These are phyloP conservation scores for Picocystis sp. DNA, from an alignment of 163 green algal genomes.

Conservation along the genomic window DNA sequence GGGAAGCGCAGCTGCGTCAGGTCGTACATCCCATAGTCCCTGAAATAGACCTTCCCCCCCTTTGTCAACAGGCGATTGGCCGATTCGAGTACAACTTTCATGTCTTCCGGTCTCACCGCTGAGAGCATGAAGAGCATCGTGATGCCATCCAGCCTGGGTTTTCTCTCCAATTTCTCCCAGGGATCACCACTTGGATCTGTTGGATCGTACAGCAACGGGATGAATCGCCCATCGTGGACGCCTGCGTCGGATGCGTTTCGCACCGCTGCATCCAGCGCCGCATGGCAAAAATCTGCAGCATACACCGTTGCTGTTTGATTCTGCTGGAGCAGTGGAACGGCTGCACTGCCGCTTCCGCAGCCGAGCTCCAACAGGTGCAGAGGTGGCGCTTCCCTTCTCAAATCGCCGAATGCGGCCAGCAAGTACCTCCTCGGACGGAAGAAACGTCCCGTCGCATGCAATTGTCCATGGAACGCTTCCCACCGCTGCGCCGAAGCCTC, in stretches of 20 bases:
- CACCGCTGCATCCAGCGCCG: conserved; percentile 14
- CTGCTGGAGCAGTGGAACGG: conserved; percentile 46
- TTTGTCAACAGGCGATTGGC: conserved; percentile 28
- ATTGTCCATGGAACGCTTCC: not conserved
- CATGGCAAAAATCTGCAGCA: conserved; percentile 27
- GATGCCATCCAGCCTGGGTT: conserved; percentile 17
- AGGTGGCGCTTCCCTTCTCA: conserved; percentile 9
- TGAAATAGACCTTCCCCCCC: conserved; percentile 45
- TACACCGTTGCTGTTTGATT: conserved; percentile 26
- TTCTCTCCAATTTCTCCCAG: not conserved
- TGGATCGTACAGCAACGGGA: conserved; percentile 25
- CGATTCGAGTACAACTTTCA: conserved; percentile 32
- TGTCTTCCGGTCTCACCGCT: conserved; percentile 32
- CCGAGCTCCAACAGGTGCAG: conserved; percentile 51
- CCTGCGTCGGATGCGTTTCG: conserved; percentile 7
- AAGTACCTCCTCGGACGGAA: conserved; percentile 31
- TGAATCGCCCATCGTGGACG: conserved; percentile 10
- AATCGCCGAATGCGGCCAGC: conserved; percentile 42
- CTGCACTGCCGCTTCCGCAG: conserved; percentile 40
- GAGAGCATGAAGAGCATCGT: conserved; percentile 72
- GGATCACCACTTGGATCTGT: conserved; percentile 11
- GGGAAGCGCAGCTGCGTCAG: conserved; percentile 46
- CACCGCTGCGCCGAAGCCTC: not conserved
- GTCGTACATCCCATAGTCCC: conserved; percentile 66
- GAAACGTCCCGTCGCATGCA: conserved; percentile 1